Base-by-base conservation (phyloP, 345 rosid species). In the Hirschfeldia incana region DNA sequence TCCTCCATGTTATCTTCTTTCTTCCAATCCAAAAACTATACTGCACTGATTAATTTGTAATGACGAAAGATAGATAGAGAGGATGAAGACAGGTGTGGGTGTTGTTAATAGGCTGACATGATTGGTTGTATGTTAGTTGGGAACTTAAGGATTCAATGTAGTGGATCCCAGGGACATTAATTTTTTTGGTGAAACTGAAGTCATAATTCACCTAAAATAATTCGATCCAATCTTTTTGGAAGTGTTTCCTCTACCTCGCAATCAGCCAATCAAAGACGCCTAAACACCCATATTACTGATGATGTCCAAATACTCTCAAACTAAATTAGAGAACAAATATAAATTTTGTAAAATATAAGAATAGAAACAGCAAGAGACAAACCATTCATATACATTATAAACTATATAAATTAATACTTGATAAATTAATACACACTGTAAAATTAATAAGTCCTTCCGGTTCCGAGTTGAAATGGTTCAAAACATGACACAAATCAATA, bases 1-100 rank as follows among this genome's bases (percentile, higher is more conserved):
- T 82, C 86, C 69, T 86, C 97, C 93, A 92, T 90, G 8, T 53
- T 64, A 30, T 44, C 29, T 10, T 3, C 12, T 63, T 34, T 8
- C 3, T 16, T 6, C 7, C 13, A 59, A 42, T 42, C 7, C 13
- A 69, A 44, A 32, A 61, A 1, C 70, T 49, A 7, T 75, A 28
- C 28, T 60, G 55, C 67, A 28, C 28, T 60, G 55, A 30, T 67
- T 55, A 44, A 3, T 32, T 65, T 64, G 58, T 55, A 39, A 53
- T 37, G 76, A 64, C 6, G 42, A 28, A 16, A 70, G 21, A 53
- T 28, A 69, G 30, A 12, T 2, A 39, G 21, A 60, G 66, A 67
- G 37, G 36, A 65, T 4, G 15, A 75, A 55, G 28, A 34, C 36
- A 1, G 71, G 6, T 27, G 37, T n/a, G 42, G 68, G 53, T 69